phyloP scores from a whole-genome alignment of 495 filamentous ascomycete genomes.

The Usnea hakonensis region DNA sequence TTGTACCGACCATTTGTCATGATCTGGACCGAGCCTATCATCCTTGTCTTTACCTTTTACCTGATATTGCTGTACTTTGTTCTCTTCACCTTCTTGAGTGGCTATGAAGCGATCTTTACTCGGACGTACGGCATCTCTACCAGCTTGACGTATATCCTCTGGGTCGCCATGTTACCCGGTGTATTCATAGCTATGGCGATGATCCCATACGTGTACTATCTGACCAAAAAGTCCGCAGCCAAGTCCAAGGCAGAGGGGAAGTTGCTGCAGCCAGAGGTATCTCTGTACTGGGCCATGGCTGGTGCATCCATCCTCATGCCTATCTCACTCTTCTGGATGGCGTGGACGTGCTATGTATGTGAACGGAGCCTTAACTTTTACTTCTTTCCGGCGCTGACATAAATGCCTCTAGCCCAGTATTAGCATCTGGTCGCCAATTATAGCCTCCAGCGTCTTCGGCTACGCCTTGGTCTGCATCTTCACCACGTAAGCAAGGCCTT shows the following conservation, averaged over 20 bases:
- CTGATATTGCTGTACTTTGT: conserved; percentile 49
- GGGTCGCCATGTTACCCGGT: conserved; percentile 58
- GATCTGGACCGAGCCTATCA: conserved; percentile 62
- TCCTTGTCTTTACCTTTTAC: conserved; percentile 36
- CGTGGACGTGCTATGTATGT: conserved; percentile 53
- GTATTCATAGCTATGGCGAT: conserved; percentile 51
- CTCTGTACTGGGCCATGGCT: conserved; percentile 55
- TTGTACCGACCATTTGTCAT: conserved; percentile 59
- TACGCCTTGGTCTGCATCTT: conserved; percentile 69
- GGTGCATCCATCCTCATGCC: conserved; percentile 57
- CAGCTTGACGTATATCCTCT: conserved; percentile 54
- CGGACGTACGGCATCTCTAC: conserved; percentile 44
- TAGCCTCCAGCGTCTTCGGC: conserved; percentile 68
- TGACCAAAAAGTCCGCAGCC: conserved; percentile 47
- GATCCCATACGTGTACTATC: conserved; percentile 34
- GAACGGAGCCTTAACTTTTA: neutral
- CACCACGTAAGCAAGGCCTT: too few species aligned
- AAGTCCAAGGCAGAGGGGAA: conserved; percentile 59
- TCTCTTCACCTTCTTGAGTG: conserved; percentile 24
- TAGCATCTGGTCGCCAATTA: conserved; percentile 66
- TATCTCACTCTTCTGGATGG: conserved; percentile 61
- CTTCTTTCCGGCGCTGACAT: neutral
- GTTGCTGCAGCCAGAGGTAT: conserved; percentile 57
- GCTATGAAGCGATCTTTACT: conserved; percentile 21
- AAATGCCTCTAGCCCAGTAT: conserved; percentile 35